Conservation (phyloP, 2,329 filamentous ascomycete species). For the Paecilomyces formosus region DNA sequence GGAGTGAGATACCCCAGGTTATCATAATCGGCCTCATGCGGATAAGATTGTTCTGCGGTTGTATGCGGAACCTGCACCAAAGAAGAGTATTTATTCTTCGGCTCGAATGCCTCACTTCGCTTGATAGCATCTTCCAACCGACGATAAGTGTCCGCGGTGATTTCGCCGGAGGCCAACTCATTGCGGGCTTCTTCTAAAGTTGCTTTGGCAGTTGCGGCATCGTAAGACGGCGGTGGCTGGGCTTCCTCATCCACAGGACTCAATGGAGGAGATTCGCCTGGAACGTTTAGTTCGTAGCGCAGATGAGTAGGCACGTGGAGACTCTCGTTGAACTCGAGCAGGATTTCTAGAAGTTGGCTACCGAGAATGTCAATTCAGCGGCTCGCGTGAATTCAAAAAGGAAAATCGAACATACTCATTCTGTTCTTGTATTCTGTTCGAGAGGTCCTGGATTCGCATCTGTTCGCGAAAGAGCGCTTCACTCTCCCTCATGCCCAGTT, state of each 20-base stretch:
- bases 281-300: constrained; percentile 61
- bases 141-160: constrained; percentile 27
- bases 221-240: constrained; percentile 23
- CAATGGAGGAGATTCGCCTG: constrained; percentile 40
- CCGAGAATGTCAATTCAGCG: constrained; percentile 6
- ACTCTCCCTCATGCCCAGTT: constrained; percentile 68
- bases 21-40: constrained; percentile 10
- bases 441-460: constrained; percentile 69
- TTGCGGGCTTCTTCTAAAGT: constrained; percentile 32
- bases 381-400: constrained; percentile 3
- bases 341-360: constrained; percentile 80
- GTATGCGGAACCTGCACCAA: constrained; percentile 26
- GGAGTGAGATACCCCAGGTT: constrained; percentile 37
- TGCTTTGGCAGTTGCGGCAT: constrained; percentile 23
- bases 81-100: constrained; percentile 23
- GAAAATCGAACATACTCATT: constrained; percentile 64
- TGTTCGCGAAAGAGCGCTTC: constrained; percentile 63
- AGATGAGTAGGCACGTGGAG: constrained; percentile 67
- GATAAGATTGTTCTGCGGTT: constrained; percentile 7
- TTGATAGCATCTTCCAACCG: constrained; percentile 32
- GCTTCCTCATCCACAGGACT: constrained; percentile 37
- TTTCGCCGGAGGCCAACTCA: constrained; percentile 27
- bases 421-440: constrained; percentile 77
- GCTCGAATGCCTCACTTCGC: constrained; percentile 31
- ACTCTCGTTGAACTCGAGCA: constrained; percentile 82